Percentiles rank a stretch among this genome's conserved stretches.
These are phyloP conservation scores for Candolleomyces efflorescens DNA, from an alignment of 768 basidiomycete genomes.

Conservation along the genomic window DNA sequence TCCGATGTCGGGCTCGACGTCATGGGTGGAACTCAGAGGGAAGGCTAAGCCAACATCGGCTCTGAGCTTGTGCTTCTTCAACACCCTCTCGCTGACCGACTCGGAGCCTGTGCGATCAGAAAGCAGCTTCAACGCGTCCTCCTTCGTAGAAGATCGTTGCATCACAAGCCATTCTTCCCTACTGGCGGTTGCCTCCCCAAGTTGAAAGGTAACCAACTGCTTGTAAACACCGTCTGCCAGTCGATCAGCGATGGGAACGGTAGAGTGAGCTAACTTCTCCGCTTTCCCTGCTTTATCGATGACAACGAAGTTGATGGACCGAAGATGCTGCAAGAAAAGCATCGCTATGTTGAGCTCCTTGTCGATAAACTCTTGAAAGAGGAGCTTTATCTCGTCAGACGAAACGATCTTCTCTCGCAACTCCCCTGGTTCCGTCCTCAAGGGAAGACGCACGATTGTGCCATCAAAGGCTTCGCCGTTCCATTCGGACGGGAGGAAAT, in stretches of 20 bases:
- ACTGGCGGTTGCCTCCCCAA: background rate
- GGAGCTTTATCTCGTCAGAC: constrained; percentile 26
- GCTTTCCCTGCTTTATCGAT: constrained; percentile 23
- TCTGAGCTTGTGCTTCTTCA: constrained; percentile 38
- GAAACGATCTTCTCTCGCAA: constrained; percentile 31
- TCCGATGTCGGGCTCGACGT: constrained; percentile 18
- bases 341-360: constrained; percentile 36
- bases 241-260: constrained; percentile 12
- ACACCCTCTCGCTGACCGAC: constrained; percentile 17
- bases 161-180: constrained; percentile 32
- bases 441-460: constrained; percentile 43
- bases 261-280: background rate
- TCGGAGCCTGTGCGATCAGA: constrained; percentile 20
- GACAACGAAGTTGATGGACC: constrained; percentile 34
- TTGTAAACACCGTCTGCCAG: constrained; percentile 5
- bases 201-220: constrained; percentile 14
- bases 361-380: constrained; percentile 38
- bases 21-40: constrained; percentile 18
- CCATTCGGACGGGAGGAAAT: constrained; percentile 18
- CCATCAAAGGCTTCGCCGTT: constrained; percentile 25
- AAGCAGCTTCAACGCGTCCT: constrained; percentile 22
- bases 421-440: constrained; percentile 29
- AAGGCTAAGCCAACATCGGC: constrained; percentile 35
- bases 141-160: constrained; percentile 21
- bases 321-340: constrained; percentile 40